Base-by-base conservation (phyloP, 192 early-diverging fungal species). In the Spizellomyces sp. region DNA sequence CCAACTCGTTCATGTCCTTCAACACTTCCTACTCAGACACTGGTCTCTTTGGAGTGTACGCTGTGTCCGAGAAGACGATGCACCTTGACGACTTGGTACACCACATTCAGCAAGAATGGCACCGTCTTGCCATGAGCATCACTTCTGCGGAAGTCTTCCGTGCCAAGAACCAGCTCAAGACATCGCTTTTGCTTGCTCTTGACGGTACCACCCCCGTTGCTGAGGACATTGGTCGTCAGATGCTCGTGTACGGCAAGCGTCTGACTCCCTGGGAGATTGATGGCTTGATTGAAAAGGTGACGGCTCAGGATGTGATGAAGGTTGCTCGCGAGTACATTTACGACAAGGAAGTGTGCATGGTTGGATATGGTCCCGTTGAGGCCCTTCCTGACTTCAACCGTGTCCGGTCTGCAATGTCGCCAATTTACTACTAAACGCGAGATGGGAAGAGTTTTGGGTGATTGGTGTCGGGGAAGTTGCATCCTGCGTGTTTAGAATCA, bases 1-100 rank as follows among this genome's bases (percentile, higher is more conserved):
- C 95, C 76, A 99, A 96, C 86, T 96, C 94, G 61, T 99, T 96
- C 90, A 95, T 96, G 93, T 92, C 95, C 60, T 99, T 99, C 88
- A 98, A 99, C 87, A 98, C 96, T 27, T 95, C 95, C 15, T 99
- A 99, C 89, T 90, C 90, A 48, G 96, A 99, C 81, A 98, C 95
- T 21, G 96, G 96, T 50, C 86, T 99, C 58, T 99, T 94, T 84
- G 96, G 96, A 66, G 94, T 96, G 74, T 99, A 98, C 86, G 78
- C 94, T 62, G 88, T 90, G 48, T 90, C 92, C 21, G 92, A 97
- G 80, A 91, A 93, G 81, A 83, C 83, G 70, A 83, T 83, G 70
- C 77, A 86, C 67, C 83, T 98, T 64, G 94, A 96, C 80, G 93
- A 96, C 69, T 83, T 96, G 55, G 81, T 94, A 43, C 90, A 92